These are phyloP conservation scores for Kockiozyma suomiensis DNA, from an alignment of 805 yeast species.

Conservation along the genomic window DNA sequence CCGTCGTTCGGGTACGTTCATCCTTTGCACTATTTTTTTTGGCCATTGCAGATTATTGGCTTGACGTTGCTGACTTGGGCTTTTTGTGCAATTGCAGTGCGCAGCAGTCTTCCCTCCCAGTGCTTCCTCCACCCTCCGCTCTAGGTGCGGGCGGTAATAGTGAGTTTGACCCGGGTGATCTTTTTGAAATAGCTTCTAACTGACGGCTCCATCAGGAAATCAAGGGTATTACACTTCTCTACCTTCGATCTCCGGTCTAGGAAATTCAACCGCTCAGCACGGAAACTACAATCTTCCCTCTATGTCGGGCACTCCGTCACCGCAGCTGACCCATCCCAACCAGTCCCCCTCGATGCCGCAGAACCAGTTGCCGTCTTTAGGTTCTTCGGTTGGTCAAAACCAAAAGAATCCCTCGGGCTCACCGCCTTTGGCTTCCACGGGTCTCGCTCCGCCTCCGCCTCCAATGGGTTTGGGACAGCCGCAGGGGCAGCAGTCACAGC, in stretches of 20 bases:
- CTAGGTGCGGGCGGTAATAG: conserved; percentile 34
- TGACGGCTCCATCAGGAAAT: conserved; percentile 19
- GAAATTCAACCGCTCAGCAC: conserved; percentile 31
- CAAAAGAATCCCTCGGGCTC: conserved; percentile 34
- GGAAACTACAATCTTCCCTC: conserved; percentile 31
- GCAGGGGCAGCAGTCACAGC: conserved; percentile 21
- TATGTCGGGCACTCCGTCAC: conserved; percentile 38
- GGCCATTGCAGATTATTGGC: background rate
- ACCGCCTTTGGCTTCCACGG: conserved; percentile 33
- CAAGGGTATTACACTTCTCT: conserved; percentile 38
- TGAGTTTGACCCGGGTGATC: background rate
- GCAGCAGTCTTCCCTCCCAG: conserved; percentile 41
- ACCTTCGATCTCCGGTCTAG: conserved; percentile 40
- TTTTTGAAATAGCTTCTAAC: background rate
- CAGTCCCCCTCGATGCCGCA: conserved; percentile 31
- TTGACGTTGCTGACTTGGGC: background rate
- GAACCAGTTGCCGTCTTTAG: conserved; percentile 24
- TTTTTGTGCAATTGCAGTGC: conserved; percentile 15
- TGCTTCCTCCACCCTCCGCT: conserved; percentile 42
- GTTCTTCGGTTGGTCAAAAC: conserved; percentile 37
- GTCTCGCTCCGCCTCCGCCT: conserved; percentile 22
- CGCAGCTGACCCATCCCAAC: conserved; percentile 36
- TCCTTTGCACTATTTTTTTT: conserved; percentile 28
- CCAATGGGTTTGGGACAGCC: conserved; percentile 25
- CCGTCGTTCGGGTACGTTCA: conserved; percentile 38